Base-by-base conservation (phyloP, 495 filamentous ascomycete genomes). In the Hypoxylon lienhwacheense region DNA sequence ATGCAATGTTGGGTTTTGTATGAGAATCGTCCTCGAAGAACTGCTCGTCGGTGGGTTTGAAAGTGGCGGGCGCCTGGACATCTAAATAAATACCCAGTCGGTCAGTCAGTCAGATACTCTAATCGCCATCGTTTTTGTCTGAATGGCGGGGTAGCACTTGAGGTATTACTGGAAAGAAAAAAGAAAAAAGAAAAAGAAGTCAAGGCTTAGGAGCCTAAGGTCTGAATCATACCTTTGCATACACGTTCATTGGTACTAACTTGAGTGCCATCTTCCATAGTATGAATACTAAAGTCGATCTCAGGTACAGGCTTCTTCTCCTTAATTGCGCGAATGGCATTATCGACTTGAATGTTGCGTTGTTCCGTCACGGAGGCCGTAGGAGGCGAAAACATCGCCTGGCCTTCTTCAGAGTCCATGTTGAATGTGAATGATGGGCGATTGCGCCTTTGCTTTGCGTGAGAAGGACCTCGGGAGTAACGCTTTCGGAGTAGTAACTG, bases 271-370 rank as follows among this genome's bases (percentile, higher is more conserved):
- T 98, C 93, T 73, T 98, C 93, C 91, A 97, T 96, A 34, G 86
- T 90, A 71, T 98, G 93, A 62, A 98, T 82, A 39, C 90, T 91
- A 70, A 97, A 97, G 73, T 98, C 93, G 67, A 98, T 97, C 78
- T 98, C 93, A 24, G 93, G 93, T 36, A 91, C 81, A 37, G 91
- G 90, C 73, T 85, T 90, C 83, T 97, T 98, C 55, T 97, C 81
- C 65, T 81, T 83, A 68, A 98, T 85, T 43, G 92, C 93, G 65
- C 87, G 88, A 52, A 85, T 80, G 47, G 82, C 78, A 79, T 85
- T 85, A 65, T 85, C 81, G 59, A 84, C 77, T 68, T 84, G 79
- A 43, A 67, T 61, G 47, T 59, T 73, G 52, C 67, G 68, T 54
- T 60, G 68, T 5, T 66, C 66, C 17, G 66, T 60, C 26, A 41